Evolutionary conservation across 495 filamentous ascomycete species (phyloP), one percentile per base, ranked within the genome.

Genomic region (Viridothelium virens): DNA sequence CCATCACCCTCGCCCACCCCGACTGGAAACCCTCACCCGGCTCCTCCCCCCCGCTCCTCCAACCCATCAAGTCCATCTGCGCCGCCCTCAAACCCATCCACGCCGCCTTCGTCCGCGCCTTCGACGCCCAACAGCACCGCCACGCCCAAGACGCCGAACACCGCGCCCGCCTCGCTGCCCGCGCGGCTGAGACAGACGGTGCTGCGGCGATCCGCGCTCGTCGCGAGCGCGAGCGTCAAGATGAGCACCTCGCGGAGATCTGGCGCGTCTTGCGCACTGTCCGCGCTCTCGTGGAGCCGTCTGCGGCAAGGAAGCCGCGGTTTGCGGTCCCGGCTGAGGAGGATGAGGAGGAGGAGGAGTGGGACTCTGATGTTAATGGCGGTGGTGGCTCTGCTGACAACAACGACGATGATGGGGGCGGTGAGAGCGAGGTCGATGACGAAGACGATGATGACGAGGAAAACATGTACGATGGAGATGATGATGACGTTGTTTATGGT

Each of bases 211-310:
- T 39, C 2, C 34, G 34, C 31, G 46, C 62, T 10, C 50, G n/a
- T 10, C 12, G n/a, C 4, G 53, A 68, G 61, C 62, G 61, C 18
- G 69, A 66, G 63, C 62, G 41, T 34, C 0, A 34, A 18, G 64
- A 61, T 2, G 61, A 56, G 38, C 11, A 47, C 5, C 62, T n/a
- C 37, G 7, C 7, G 18, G 10, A 65, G 31, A 37, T 66, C 53
- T 73, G 71, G 71, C 2, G 64, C 12, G 6, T 41, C 3, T 61
- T 73, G 2, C 69, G 69, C 61, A 18, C 46, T 12, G 65, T 65
- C 4, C 69, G 71, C n/a, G 14, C 56, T 9, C 48, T 37, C 14
- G 70, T 65, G 18, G 69, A 73, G 56, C n/a, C 64, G 1, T 9
- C 25, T 38, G 16, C 50, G 10, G 31, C 34, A 11, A 2, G 47